Evolutionary conservation across 2,329 filamentous ascomycete species (phyloP), one percentile per base, ranked within the genome.

Genomic region (Cladophialophora chaetospira): DNA sequence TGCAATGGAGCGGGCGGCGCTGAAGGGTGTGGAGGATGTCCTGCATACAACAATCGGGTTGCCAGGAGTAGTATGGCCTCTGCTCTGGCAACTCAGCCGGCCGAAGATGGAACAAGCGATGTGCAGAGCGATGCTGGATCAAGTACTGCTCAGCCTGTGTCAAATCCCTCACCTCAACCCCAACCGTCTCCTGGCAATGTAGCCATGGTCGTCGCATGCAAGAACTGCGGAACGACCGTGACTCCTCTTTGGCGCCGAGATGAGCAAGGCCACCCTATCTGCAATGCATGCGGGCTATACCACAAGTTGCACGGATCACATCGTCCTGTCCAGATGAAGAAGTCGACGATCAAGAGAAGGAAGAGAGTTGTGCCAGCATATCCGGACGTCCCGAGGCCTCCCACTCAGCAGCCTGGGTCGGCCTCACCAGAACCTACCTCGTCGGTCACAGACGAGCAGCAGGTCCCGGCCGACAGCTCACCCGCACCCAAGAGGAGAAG

Each of bases 291-390:
- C 77, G 94, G 93, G 3, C 78, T 99, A 2, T 99, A 99, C 72
- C 91, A 95, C 77, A 97, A 97, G 73, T 84, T 99, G 2, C 94
- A 99, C 70, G 92, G 92, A 53, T 86, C 91, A 26, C 93, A 97
- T 72, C 84, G 94, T 38, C 94, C 94, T 0, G 90, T 94, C 4
- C 91, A 91, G n/a, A 97, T 99, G 94, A 99, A 97, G 74, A 97
- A 97, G 73, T 88, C 91, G 2, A 89, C 96, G 23, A 99, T 99
- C 72, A 97, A 99, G 74, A 85, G 94, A 61, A 83, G 94, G 59
- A 97, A 97, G 79, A 87, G 94, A 57, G 91, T 97, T 4, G 92
- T 97, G 40, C 92, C 93, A 15, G 91, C 89, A 15, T 77, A 84
- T 23, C 73, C 77, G 53, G 78, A 78, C 55, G 72, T 40, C 29